Evolutionary conservation across 495 filamentous ascomycete genomes (phyloP), one percentile per base, ranked within the genome.

Genomic region (Pyrenopolyporus hunteri): DNA sequence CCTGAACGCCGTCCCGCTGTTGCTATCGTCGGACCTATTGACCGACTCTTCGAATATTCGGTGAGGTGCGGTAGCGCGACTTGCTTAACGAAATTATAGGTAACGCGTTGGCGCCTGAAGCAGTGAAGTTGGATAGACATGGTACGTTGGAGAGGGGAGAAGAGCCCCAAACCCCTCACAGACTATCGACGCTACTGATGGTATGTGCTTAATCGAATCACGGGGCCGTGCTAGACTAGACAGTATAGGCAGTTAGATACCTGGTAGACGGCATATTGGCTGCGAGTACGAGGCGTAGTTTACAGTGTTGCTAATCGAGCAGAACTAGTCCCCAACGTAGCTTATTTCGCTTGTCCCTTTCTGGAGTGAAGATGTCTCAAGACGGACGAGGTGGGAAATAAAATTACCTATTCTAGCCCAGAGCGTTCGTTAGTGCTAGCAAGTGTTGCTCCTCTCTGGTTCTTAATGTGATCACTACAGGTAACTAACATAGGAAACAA

Each of bases 341-440:
- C 32, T 23, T 16, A 46, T 39, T 32, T 32, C 7, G 45, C 49
- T 33, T 63, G 28, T 57, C 45, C 46, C 50, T 51, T 63, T 63
- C 10, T 25, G 26, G 46, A 51, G 20, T 53, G 7, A 9, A 23
- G n/a, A 7, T 16, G 39, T 51, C 43, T 40, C 10, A 17, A 43
- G 58, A 48, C 14, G 36, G 25, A 22, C 26, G 9, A 35, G 32
- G 33, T 23, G 22, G 37, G 39, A n/a, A 44, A 53, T 5, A 49
- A 57, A 13, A 19, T 11, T n/a, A 26, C 9, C 16, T n/a, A n/a
- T n/a, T n/a, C 2, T 35, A 49, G 29, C 23, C 9, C 22, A 9
- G 28, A 8, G n/a, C n/a, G n/a, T n/a, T n/a, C n/a, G n/a, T n/a
- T n/a, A n/a, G n/a, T n/a, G n/a, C n/a, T n/a, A n/a, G n/a, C n/a